Evolutionary conservation across 1,284 basidiomycete genomes (phyloP), one percentile per base, ranked within the genome.

Genomic region (Ustanciosporium gigantosporum): DNA sequence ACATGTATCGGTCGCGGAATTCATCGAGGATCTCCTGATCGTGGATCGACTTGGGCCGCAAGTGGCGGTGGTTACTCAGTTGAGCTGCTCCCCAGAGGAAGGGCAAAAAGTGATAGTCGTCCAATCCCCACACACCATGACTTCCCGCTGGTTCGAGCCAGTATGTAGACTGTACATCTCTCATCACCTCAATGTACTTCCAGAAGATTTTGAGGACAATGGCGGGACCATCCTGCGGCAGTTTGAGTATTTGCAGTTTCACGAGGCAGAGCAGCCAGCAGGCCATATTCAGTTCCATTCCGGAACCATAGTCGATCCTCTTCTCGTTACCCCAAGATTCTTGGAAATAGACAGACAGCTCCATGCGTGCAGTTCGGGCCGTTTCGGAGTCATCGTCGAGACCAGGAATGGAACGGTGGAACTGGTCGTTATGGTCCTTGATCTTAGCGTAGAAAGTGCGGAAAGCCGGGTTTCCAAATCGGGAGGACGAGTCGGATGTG

Each of bases 381-480:
- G 36, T 29, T 29, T 50, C 41, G 3, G 49, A 66, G 3, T 68
- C 48, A 1, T 75, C 72, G 2, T 40, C 31, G 1, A 73, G 73
- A 57, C 83, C 84, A 36, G 41, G 66, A 8, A 67, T 41, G 29
- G 31, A 44, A 24, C 40, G 46, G 27, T 62, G 56, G 16, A 67
- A 51, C 29, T 20, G 46, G 39, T 53, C 20, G 73, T 83, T 66
- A 68, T 88, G 89, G 78, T 88, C 83, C 16, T 81, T 75, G 14
- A 97, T 82, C 69, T 86, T 85, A 79, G 94, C 90, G 72, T 94
- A 91, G 72, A 98, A 93, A 0, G 84, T 85, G 69, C 89, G 83
- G 80, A 99, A 99, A 0, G 94, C 94, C 1, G 94, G 93, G 79
- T 99, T 99, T 2, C 94, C 95, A 71, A 99, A 99, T 21, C 95